Conservation (phyloP, 2,329 filamentous ascomycete species). For the Cercospora sp. region DNA sequence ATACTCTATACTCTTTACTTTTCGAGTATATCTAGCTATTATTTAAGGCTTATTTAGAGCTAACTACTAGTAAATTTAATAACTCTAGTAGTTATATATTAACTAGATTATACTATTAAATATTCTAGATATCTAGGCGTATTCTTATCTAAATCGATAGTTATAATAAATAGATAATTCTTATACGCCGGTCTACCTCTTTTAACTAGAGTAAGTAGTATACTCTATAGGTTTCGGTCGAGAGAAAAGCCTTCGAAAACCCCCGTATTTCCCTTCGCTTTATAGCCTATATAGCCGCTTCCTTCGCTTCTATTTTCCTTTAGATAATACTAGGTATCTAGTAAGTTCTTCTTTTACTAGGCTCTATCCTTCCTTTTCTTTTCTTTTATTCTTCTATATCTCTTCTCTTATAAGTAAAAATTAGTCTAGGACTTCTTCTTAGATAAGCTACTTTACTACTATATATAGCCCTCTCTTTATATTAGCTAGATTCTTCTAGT, state of each 20-base stretch:
- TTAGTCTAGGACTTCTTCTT: neutral
- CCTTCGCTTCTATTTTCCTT: neutral
- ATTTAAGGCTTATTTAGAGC: no score
- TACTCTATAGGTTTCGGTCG: neutral
- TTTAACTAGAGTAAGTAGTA: neutral
- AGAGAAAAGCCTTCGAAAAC: neutral
- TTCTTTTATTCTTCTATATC: neutral
- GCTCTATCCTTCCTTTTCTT: neutral
- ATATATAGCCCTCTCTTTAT: neutral
- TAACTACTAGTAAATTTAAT: no score
- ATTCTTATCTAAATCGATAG: no score
- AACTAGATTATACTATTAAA: no score
- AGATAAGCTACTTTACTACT: neutral
- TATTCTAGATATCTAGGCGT: no score
- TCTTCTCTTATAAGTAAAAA: neutral
- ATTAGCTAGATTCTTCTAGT: no score
- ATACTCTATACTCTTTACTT: no score
- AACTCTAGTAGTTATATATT: no score
- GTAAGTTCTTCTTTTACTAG: no score
- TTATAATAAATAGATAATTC: neutral
- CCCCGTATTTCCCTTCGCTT: neutral
- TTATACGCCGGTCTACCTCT: neutral
- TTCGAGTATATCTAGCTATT: no score
- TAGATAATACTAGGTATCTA: no score
- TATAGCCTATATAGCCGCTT: neutral